Evolutionary conservation across 2,329 filamentous ascomycete species (phyloP).

Genomic region (Cladosporium sp.): DNA sequence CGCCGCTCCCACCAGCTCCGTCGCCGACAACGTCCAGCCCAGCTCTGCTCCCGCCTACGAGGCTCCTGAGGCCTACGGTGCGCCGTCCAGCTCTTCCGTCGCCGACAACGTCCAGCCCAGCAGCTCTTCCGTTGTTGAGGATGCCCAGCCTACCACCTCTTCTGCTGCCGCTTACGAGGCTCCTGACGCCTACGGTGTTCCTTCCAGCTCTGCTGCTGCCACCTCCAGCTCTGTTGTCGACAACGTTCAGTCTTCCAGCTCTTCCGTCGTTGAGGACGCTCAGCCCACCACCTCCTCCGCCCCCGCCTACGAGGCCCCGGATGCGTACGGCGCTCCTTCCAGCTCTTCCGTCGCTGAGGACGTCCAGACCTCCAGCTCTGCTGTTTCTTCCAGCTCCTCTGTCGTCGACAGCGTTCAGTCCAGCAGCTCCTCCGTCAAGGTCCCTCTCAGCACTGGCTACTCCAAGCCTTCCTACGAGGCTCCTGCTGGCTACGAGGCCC

Average conservation of each 20-base stretch:
- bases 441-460: slow-evolving; percentile 3
- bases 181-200: slow-evolving; percentile 2
- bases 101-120: too few species aligned
- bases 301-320: slow-evolving; percentile 5
- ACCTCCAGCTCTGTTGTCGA: slow-evolving; percentile 12
- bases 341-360: not conserved
- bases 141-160: slow-evolving; percentile 2
- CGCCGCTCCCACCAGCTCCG: slow-evolving; percentile 11
- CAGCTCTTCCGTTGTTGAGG: slow-evolving; percentile 3
- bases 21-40: slow-evolving; percentile 14
- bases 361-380: slow-evolving; percentile 3
- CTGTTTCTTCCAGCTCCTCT: not conserved
- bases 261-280: not conserved
- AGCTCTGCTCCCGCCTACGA: slow-evolving; percentile 8
- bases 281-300: slow-evolving; percentile 11
- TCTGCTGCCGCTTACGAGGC: slow-evolving; percentile 6
- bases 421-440: slow-evolving; percentile 3
- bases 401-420: not conserved
- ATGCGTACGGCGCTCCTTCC: not conserved
- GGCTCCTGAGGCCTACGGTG: slow-evolving; percentile 1
- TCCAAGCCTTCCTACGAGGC: slow-evolving; percentile 6
- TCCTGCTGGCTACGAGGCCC: slow-evolving; percentile 10
- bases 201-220: slow-evolving; percentile 5
- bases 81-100: too few species aligned
- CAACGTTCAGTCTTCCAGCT: slow-evolving; percentile 12